Evolutionary conservation across 306 rosid genomes (phyloP), one percentile per base, ranked within the genome.

Genomic region (Betula pendula): DNA sequence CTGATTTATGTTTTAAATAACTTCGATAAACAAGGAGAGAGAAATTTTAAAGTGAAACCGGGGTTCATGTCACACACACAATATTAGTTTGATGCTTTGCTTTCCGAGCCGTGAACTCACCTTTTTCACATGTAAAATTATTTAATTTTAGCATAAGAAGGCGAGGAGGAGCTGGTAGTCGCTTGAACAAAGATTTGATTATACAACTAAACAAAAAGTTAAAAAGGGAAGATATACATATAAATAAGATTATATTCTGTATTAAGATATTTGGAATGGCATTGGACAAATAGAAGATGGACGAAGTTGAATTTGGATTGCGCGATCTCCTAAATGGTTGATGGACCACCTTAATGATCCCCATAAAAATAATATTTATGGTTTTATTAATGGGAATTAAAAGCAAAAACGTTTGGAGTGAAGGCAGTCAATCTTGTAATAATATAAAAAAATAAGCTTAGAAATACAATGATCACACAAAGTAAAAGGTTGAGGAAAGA

Each of bases 401-500:
- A 29, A 10, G 63, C 17, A 62, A 16, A 31, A 31, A 33, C 68
- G 33, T 31, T 62, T 33, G 68, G 68, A 62, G 44, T 15, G 22
- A 62, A 62, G 20, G 44, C 44, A 15, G 68, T 62, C 68, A 62
- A 62, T 31, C 43, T 52, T 52, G 24, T 17, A 2, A 56, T 59
- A 59, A 14, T 17, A 59, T 27, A 49, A 0, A 50, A 2, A 52
- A 5, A 50, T 50, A 50, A 50, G 17, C 1, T 4, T 2, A 51
- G 2, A 52, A 19, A n/a, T n/a, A 52, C n/a, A 52, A 52, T 50
- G 19, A 50, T 50, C 7, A 2, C 7, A 2, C 6, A 47, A 47
- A 47, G 16, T 47, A 15, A 52, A 53, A 44, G 77, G 42, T 59
- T 69, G 65, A 70, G 33, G 35, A 63, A 80, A 72, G 48, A n/a